A percentile compares a stretch with the other conserved stretches of the same genome.
phyloP scores from a whole-genome alignment of 805 yeast species.

The Candida ortonii region DNA sequence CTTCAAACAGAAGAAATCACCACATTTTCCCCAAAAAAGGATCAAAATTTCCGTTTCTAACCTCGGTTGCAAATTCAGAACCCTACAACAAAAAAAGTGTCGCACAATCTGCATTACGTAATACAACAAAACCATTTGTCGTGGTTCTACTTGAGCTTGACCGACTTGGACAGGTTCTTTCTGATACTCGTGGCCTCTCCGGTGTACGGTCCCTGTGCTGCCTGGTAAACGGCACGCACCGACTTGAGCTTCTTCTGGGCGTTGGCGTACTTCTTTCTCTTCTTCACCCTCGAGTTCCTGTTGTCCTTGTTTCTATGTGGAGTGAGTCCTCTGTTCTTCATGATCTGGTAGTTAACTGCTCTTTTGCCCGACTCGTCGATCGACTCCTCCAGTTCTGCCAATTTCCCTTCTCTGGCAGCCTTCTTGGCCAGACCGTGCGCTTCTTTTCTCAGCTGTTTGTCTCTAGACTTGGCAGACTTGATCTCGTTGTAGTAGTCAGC shows the following conservation, averaged over 20 bases:
- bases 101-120: conserved; percentile 3
- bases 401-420: conserved; percentile 82
- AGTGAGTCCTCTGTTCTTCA: conserved; percentile 94
- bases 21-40: too few species aligned
- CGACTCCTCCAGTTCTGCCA: conserved; percentile 66
- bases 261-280: conserved; percentile 93
- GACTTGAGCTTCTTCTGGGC: conserved; percentile 93
- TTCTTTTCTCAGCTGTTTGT: conserved; percentile 51
- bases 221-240: conserved; percentile 82
- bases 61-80: neutral
- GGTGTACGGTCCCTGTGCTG: conserved; percentile 72
- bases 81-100: conserved; percentile 3
- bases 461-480: conserved; percentile 43
- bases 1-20: too few species aligned
- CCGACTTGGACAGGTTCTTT: conserved; percentile 86
- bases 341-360: conserved; percentile 89
- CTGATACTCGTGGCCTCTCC: conserved; percentile 98
- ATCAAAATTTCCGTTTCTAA: too few species aligned
- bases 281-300: conserved; percentile 95
- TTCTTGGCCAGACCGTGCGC: conserved; percentile 69
- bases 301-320: conserved; percentile 90
- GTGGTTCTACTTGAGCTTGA: conserved; percentile 52
- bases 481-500: conserved; percentile 58
- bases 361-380: conserved; percentile 84
- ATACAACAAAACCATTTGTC: conserved; percentile 1